Base-by-base conservation (phyloP, 768 basidiomycete species). In the Pleurotus citrinopileatus region DNA sequence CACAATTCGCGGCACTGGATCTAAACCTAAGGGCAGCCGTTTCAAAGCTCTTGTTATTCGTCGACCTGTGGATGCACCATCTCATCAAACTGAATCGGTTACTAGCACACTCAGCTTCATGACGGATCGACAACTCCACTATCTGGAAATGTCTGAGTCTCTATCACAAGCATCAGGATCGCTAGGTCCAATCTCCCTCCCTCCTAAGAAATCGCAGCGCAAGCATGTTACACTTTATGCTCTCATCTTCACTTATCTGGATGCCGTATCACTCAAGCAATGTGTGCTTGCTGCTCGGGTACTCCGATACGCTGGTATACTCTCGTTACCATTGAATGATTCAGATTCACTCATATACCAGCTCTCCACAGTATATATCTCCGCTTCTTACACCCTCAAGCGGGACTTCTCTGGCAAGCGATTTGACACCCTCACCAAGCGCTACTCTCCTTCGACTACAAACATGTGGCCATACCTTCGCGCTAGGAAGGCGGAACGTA, bases 391-490 rank as follows among this genome's bases (percentile, higher is more conserved):
- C 50, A 76, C 78, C 29, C 73, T 91, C 7, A 57, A 47, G 13
- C 70, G 66, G 20, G 54, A 71, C 13, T 88, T 79, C 60, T 40
- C 71, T 20, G 89, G 89, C 6, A 59, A 56, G 22, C 78, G 86
- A 42, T 67, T 83, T 38, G 67, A 69, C 15, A 29, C 57, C 0
- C 48, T 82, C 5, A 56, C 80, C 44, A 55, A 67, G 42, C 63
- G 65, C 9, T 68, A 79, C 59, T 65, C 77, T 13, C 66, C 55
- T 19, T 74, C 71, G 15, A 82, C 76, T 67, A 80, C 76, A 1
- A 82, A 90, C 58, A 71, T 86, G 62, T 91, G 89, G 89, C 86
- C 88, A 5, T 90, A 90, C 63, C 73, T 89, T 28, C 67, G 66
- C 23, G 61, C 70, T 19, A 79, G 88, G n/a, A 60, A 71, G 54